A percentile compares a stretch with the other conserved stretches of the same genome.
phyloP scores from a whole-genome alignment of 331 rosid genomes.

The Malus hybrid region DNA sequence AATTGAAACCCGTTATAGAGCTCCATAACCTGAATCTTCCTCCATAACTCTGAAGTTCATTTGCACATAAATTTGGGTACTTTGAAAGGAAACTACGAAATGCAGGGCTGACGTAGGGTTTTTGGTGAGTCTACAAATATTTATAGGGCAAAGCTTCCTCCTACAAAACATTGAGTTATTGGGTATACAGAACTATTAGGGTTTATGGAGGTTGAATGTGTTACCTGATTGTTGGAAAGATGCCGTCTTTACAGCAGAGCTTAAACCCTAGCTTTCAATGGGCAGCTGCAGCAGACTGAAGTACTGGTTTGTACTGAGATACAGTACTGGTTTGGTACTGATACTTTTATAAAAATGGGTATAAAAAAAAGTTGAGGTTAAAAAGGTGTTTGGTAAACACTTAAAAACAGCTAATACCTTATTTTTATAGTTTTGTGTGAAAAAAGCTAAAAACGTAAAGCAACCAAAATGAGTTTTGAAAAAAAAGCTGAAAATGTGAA shows the following conservation, averaged over 20 bases:
- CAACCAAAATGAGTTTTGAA: no score
- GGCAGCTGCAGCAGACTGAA: neutral
- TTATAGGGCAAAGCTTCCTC: conserved; percentile 26
- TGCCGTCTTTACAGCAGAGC: neutral
- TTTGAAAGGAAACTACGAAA: conserved; percentile 13
- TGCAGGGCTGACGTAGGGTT: conserved; percentile 10
- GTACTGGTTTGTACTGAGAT: no score
- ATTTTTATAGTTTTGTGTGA: no score
- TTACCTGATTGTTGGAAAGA: neutral
- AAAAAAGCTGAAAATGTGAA: no score
- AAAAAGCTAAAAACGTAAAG: no score
- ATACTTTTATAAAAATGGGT: no score
- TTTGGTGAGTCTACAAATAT: conserved; percentile 29
- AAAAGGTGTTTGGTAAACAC: no score
- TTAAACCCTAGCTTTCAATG: conserved; percentile 1
- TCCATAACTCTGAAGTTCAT: conserved; percentile 9
- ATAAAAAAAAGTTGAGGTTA: no score
- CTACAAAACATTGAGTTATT: conserved; percentile 32
- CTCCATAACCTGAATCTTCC: conserved; percentile 24
- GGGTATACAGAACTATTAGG: neutral
- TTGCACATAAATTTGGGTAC: neutral
- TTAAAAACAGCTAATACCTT: no score
- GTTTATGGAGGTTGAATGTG: neutral
- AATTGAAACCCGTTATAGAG: conserved; percentile 15
- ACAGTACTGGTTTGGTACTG: no score